Evolutionary conservation across 352 stramenopile genomes (phyloP), one percentile per base, ranked within the genome.

Genomic region (Pythium aphanidermatum): DNA sequence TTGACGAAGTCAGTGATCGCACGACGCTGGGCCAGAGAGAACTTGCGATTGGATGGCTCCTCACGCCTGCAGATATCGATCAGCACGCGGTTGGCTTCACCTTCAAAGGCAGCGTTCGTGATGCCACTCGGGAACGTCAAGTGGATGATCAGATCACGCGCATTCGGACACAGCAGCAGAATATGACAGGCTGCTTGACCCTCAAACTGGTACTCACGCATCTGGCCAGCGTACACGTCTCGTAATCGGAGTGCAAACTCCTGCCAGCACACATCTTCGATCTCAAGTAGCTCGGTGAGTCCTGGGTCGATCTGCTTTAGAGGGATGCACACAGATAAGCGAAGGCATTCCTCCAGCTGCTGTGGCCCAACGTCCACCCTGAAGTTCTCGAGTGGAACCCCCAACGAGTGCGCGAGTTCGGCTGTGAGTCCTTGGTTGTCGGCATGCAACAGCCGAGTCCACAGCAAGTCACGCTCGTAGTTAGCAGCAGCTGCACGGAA

Each of bases 1-100:
- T 95, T 95, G 27, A 95, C 76, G 54, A 95, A 92, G 39, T 92
- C 77, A 2, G 72, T 69, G 52, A 95, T 87, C 24, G 81, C 81
- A 16, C 81, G 79, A 7, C 83, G 78, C 58, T 95, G 83, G 2
- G 80, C 71, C 16, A 83, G 74, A 14, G 80, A 89, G 52, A 95
- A 89, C 58, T 69, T 70, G 36, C 82, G 75, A 53, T 86, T 89
- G 23, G 55, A 56, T 2, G 83, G 74, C 49, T 92, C 83, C 40
- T 95, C 83, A 19, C 83, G 80, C 2, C 79, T 80, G 41, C 83
- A 95, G 46, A 95, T 92, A 57, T 91, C 80, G 33, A 95, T 82
- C 7, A 54, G 56, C 29, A 91, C 36, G 20, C 19, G 43, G 19
- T 66, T 61, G 4, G 36, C n/a, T 1, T 59, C 53, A 10, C 45